Evolutionary conservation across 495 filamentous ascomycete genomes (phyloP).

Genomic region (Podospora fimiseda): DNA sequence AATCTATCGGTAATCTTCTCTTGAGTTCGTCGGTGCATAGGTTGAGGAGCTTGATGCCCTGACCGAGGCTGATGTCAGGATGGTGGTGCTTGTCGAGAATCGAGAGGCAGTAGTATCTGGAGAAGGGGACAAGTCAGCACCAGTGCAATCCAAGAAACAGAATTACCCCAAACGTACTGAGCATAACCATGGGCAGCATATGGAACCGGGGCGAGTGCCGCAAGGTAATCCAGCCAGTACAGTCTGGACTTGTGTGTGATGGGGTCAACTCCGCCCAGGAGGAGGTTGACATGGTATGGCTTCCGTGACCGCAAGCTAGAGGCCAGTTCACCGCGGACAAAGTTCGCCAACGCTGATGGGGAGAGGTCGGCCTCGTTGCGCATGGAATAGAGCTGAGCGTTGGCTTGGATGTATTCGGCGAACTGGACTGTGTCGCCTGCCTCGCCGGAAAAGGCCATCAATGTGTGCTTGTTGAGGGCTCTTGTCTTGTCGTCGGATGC

Average conservation of each 20-base stretch:
- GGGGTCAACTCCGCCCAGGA: slow-evolving; percentile 86
- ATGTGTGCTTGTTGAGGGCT: slow-evolving; percentile 77
- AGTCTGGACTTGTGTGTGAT: slow-evolving; percentile 80
- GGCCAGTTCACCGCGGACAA: slow-evolving; percentile 88
- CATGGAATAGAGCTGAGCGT: slow-evolving; percentile 97
- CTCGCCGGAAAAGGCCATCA: slow-evolving; percentile 97
- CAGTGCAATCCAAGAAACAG: too few species aligned
- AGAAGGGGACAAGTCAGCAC: slow-evolving; percentile 12
- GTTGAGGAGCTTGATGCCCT: slow-evolving; percentile 80
- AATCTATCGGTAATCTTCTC: slow-evolving; percentile 92
- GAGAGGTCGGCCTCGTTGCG: slow-evolving; percentile 88
- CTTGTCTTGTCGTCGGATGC: slow-evolving; percentile 94
- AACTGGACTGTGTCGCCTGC: slow-evolving; percentile 99
- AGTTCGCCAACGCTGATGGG: slow-evolving; percentile 80
- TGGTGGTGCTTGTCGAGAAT: slow-evolving; percentile 98
- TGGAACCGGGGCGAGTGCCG: slow-evolving; percentile 75
- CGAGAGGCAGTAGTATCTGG: slow-evolving; percentile 81
- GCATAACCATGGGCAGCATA: slow-evolving; percentile 98
- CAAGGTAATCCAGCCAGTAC: slow-evolving; percentile 97
- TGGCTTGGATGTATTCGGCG: slow-evolving; percentile 97
- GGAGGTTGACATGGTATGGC: slow-evolving; percentile 92
- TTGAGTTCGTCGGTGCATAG: slow-evolving; percentile 97
- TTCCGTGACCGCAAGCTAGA: slow-evolving; percentile 81
- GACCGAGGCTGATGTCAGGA: slow-evolving; percentile 78
- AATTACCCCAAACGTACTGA: slow-evolving; percentile 58